These are phyloP conservation scores for Metschnikowia colocasiae DNA, from an alignment of 805 yeast species.

Conservation along the genomic window DNA sequence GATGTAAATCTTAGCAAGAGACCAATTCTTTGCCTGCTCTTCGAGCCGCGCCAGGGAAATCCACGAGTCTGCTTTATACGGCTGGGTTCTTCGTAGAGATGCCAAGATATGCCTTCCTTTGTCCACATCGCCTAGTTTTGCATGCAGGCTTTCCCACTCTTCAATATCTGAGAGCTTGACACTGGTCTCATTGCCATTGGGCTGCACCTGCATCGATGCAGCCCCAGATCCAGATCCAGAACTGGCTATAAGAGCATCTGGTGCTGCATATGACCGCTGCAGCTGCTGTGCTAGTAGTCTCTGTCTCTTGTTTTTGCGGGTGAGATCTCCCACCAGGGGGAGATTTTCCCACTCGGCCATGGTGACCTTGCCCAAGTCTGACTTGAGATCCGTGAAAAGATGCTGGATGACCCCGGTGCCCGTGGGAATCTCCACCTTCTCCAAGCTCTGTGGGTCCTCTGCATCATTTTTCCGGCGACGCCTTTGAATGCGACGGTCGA, in stretches of 20 bases:
- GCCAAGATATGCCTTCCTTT: conserved; percentile 58
- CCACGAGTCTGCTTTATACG: conserved; percentile 75
- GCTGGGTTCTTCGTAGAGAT: conserved; percentile 70
- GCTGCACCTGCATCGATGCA: conserved; percentile 3
- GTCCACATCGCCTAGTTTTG: conserved; percentile 17
- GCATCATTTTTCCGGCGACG: conserved; percentile 18
- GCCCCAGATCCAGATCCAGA: conserved; percentile 15
- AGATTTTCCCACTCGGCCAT: conserved; percentile 74
- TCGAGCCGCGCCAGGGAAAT: conserved; percentile 82
- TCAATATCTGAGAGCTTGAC: conserved; percentile 13
- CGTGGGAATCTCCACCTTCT: conserved; percentile 13
- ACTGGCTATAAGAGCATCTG: conserved; percentile 58
- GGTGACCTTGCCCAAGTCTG: conserved; percentile 54
- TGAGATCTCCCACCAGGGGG: conserved; percentile 88
- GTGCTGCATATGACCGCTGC: conserved; percentile 76
- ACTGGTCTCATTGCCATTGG: background rate
- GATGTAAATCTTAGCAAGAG: conserved; percentile 57
- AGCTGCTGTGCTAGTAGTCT: conserved; percentile 58
- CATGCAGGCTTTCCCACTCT: conserved; percentile 12
- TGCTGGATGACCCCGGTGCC: conserved; percentile 25
- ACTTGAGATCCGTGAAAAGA: conserved; percentile 69
- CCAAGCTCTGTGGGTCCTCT: conserved; percentile 1
- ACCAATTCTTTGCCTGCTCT: conserved; percentile 53
- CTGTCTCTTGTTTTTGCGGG: conserved; percentile 70
- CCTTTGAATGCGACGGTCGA: conserved; percentile 52